Percentiles rank a stretch among this genome's conserved stretches.
These are phyloP conservation scores for Thinopyrum elongatum DNA, from an alignment of 176 grass and related monocot species.

Conservation along the genomic window DNA sequence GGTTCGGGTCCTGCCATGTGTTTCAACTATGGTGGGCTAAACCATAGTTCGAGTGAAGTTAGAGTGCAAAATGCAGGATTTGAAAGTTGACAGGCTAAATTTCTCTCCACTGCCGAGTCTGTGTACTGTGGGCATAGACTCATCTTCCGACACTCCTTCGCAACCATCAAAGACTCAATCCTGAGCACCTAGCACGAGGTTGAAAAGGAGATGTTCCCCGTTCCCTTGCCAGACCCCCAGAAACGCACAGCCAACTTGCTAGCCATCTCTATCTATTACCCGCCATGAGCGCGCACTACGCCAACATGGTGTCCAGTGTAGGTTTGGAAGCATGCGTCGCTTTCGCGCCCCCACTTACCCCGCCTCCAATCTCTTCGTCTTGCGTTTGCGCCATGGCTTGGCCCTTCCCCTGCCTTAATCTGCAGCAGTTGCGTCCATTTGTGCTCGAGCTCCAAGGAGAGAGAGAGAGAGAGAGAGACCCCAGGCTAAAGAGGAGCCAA, in stretches of 20 bases:
- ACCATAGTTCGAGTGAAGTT: too few species aligned
- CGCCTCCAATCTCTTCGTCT: too few species aligned
- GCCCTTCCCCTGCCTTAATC: too few species aligned
- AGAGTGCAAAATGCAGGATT: too few species aligned
- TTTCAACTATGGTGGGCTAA: too few species aligned
- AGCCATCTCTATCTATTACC: background rate
- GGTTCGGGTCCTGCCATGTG: too few species aligned
- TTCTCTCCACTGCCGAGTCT: too few species aligned
- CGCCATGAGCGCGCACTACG: background rate
- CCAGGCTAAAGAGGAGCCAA: background rate
- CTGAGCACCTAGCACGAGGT: too few species aligned
- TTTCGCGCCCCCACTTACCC: background rate
- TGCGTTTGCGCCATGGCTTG: too few species aligned
- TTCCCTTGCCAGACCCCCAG: background rate
- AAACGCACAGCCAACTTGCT: background rate
- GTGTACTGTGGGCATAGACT: background rate
- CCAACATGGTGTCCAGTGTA: background rate
- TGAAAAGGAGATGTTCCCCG: too few species aligned
- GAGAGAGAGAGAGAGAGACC: background rate
- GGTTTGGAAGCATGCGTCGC: constrained; percentile 13
- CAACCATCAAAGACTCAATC: background rate
- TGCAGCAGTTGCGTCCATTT: background rate
- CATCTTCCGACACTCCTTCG: background rate
- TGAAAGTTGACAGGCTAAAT: too few species aligned
- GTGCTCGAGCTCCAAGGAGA: background rate